phyloP scores from a whole-genome alignment of 116 monocot genomes.

The Phalaenopsis hybrid region DNA sequence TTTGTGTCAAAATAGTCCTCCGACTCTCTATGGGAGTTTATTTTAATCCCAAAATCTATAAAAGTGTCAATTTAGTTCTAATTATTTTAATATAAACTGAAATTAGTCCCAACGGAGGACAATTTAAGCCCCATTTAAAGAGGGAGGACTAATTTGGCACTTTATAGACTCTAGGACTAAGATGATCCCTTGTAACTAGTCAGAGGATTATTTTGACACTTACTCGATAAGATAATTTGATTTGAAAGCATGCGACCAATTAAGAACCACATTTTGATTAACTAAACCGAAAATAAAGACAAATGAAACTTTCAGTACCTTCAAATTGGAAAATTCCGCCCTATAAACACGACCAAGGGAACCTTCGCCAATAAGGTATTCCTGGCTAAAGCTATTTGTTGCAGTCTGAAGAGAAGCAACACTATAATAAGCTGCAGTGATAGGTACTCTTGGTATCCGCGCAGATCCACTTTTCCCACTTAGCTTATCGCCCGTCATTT shows the following conservation, averaged over 20 bases:
- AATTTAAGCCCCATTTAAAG: too few relatives aligned
- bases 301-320: constrained; percentile 34
- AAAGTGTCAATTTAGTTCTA: too few relatives aligned
- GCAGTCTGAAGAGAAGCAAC: constrained; percentile 66
- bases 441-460: constrained; percentile 21
- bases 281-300: background rate
- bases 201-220: too few relatives aligned
- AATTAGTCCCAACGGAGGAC: too few relatives aligned
- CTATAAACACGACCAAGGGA: constrained; percentile 81
- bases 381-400: constrained; percentile 71
- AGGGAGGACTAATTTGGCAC: too few relatives aligned
- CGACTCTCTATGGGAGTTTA: too few relatives aligned
- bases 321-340: constrained; percentile 70
- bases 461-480: constrained; percentile 42
- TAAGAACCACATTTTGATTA: background rate
- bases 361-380: constrained; percentile 71
- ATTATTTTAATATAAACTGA: too few relatives aligned
- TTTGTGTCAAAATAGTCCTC: background rate
- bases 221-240: background rate
- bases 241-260: background rate
- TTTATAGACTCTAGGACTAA: too few relatives aligned
- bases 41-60: too few relatives aligned
- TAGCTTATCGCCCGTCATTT: constrained; percentile 31
- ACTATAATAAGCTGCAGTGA: constrained; percentile 49
- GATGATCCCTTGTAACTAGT: too few relatives aligned